These are phyloP conservation scores for Ceratobasidium sp. DNA, from an alignment of 1,284 basidiomycete species.

Conservation along the genomic window DNA sequence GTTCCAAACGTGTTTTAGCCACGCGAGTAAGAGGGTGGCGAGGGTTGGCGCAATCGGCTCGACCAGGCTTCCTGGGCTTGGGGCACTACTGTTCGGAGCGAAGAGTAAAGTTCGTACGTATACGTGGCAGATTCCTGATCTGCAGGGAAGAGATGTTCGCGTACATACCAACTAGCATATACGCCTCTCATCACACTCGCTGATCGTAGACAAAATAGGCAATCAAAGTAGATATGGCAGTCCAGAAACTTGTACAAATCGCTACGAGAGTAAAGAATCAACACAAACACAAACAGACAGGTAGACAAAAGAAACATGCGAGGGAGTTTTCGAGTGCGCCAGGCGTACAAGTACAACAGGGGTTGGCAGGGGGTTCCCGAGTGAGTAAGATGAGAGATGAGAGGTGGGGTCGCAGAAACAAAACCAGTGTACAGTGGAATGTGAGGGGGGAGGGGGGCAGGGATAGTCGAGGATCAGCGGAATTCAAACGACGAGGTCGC, in stretches of 20 bases:
- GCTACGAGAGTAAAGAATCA: background rate
- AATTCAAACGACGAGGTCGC: slow-evolving; percentile 73
- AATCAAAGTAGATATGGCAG: slow-evolving; percentile 26
- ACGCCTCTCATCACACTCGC: no score
- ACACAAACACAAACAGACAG: slow-evolving; percentile 14
- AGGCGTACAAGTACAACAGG: slow-evolving; percentile 42
- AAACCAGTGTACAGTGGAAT: background rate
- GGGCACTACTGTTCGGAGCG: no score
- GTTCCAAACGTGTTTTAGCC: no score
- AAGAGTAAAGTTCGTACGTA: no score
- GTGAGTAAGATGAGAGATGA: slow-evolving; percentile 6
- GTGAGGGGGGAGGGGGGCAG: slow-evolving; percentile 35
- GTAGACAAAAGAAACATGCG: background rate
- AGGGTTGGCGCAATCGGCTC: no score
- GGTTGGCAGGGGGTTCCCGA: slow-evolving; percentile 5
- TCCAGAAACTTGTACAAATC: slow-evolving; percentile 20
- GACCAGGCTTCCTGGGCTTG: no score
- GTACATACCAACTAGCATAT: no score
- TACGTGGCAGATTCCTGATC: no score
- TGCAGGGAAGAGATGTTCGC: no score
- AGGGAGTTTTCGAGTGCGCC: background rate
- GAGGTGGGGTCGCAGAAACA: slow-evolving; percentile 3
- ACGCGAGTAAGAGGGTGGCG: no score
- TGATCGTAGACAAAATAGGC: slow-evolving; percentile 20
- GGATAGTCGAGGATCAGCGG: slow-evolving; percentile 56